These are phyloP conservation scores for Pyricularia sp. DNA, from an alignment of 2,329 filamentous ascomycete genomes.

Conservation along the genomic window DNA sequence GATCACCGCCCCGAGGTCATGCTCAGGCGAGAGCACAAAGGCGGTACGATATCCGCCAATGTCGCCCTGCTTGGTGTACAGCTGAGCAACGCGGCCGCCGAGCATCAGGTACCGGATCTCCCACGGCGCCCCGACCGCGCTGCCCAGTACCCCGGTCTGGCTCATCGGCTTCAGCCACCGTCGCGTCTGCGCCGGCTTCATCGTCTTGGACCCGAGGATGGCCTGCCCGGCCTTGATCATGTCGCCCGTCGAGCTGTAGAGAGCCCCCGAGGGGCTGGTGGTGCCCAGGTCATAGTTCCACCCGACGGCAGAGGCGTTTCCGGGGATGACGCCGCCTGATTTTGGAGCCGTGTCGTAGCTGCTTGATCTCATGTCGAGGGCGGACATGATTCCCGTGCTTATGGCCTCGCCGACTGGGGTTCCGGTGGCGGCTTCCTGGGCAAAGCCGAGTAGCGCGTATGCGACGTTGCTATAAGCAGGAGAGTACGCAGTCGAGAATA, in stretches of 20 bases:
- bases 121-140: constrained; percentile 31
- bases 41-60: constrained; percentile 26
- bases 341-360: not conserved
- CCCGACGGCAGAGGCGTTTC: constrained; percentile 3
- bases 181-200: constrained; percentile 24
- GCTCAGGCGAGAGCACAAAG: constrained; percentile 30
- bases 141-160: constrained; percentile 22
- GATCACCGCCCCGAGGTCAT: constrained; percentile 27
- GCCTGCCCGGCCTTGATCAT: constrained; percentile 26
- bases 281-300: not conserved
- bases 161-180: constrained; percentile 31
- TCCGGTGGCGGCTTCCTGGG: not conserved
- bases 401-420: not conserved
- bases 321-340: not conserved
- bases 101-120: constrained; percentile 28
- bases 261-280: not conserved
- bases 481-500: not conserved
- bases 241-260: constrained; percentile 30
- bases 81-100: constrained; percentile 26
- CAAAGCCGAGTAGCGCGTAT: not conserved
- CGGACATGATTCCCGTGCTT: not conserved
- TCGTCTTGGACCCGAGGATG: constrained; percentile 28
- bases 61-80: constrained; percentile 34
- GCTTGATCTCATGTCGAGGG: not conserved
- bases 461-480: not conserved